Evolutionary conservation across 2,329 filamentous ascomycete genomes (phyloP), one percentile per base, ranked within the genome.

Genomic region (Hortaea werneckii): DNA sequence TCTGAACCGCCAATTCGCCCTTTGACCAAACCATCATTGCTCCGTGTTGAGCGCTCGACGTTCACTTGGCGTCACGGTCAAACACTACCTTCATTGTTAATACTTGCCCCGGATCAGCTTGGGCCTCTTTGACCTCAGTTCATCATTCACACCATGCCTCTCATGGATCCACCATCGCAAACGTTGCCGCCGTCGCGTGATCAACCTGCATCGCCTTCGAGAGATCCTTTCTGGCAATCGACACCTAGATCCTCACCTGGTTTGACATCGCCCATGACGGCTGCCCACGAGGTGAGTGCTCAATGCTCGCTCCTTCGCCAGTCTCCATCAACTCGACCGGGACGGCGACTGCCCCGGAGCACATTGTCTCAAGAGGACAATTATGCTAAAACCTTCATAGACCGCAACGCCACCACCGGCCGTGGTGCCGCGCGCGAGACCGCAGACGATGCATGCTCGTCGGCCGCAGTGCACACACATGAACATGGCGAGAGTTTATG

Each of bases 401-500:
- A 20, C 20, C 20, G 20, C 20, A 20, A 9, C 32, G 32, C 32
- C 32, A 35, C 9, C n/a, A 4, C 32, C 32, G 2, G 32, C 32
- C 10, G 41, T 46, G 42, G 40, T 46, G 28, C 37, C 45, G 7
- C 30, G 30, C 20, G 37, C 42, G 29, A 44, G 40, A 37, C 32
- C 35, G n/a, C 35, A 34, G 29, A 29, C 42, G 9, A 20, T 41
- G 6, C 12, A 40, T 29, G 28, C 44, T 28, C 52, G 52, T 20
- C 52, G 56, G 9, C 50, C 61, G 37, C 65, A 62, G 48, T 88
- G 85, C 63, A 84, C 79, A 2, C 85, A 89, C 58, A 66, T 79
- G 40, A 79, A 74, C 45, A 81, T 87, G 74, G 77, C 78, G 7
- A 78, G 82, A 28, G 63, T 86, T 39, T 85, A 80, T 55, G 75